phyloP scores from a whole-genome alignment of 305 asterid species.

The Stenogyne calaminthoides region DNA sequence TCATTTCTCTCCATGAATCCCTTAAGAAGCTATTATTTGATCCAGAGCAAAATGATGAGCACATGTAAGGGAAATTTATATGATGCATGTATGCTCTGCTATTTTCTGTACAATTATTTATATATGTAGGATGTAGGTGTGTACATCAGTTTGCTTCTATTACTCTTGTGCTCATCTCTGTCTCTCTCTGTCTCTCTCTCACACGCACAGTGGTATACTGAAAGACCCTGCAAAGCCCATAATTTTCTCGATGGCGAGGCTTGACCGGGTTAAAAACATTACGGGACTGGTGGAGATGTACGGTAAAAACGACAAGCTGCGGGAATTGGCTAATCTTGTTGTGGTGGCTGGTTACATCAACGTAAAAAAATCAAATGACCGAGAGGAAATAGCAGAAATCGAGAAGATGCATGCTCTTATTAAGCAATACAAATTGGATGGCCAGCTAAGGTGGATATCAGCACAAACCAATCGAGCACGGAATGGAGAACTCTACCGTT shows the following conservation, averaged over 20 bases:
- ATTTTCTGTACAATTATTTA: not conserved
- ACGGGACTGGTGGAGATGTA: slow-evolving; percentile 91
- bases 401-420: slow-evolving; percentile 94
- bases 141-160: not conserved
- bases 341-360: slow-evolving; percentile 89
- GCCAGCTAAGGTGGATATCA: slow-evolving; percentile 83
- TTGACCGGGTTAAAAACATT: slow-evolving; percentile 89
- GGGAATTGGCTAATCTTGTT: slow-evolving; percentile 83
- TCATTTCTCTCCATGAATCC: slow-evolving; percentile 69
- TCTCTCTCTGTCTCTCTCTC: slow-evolving; percentile 22
- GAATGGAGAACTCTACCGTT: slow-evolving; percentile 96
- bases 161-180: not conserved
- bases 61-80: slow-evolving; percentile 59
- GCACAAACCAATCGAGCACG: slow-evolving; percentile 85
- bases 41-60: slow-evolving; percentile 82
- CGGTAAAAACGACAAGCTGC: slow-evolving; percentile 64
- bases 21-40: slow-evolving; percentile 75
- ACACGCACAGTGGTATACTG: slow-evolving; percentile 63
- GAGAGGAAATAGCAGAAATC: slow-evolving; percentile 91
- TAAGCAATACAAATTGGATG: slow-evolving; percentile 63
- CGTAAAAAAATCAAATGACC: slow-evolving; percentile 74
- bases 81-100: not conserved
- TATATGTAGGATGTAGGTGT: no score
- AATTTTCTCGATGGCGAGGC: slow-evolving; percentile 99
- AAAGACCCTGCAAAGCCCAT: slow-evolving; percentile 79